Evolutionary conservation across 2,329 filamentous ascomycete genomes (phyloP), one percentile per base, ranked within the genome.

Genomic region (Didymella arachidicola): DNA sequence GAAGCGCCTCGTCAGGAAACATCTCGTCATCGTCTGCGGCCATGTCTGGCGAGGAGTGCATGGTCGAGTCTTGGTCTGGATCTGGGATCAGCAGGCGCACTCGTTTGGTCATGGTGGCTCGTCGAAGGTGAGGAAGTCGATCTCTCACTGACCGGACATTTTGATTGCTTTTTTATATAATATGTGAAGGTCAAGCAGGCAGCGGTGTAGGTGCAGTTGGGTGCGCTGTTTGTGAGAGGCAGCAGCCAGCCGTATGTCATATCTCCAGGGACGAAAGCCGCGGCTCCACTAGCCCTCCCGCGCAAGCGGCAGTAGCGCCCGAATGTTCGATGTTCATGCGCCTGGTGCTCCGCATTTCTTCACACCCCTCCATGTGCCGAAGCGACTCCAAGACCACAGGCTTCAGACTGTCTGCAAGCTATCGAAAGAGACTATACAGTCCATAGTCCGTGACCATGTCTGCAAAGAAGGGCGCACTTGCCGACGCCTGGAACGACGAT

Each of bases 401-500:
- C 18, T 22, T 19, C 10, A 48, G 22, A 39, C 16, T 16, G n/a
- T 41, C 43, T 19, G 16, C 44, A 49, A 49, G 29, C 44, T 44
- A 39, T 16, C 16, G 22, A 39, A n/a, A 41, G 16, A 38, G 30
- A 30, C 29, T 46, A 7, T 38, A 26, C 19, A 7, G 5, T n/a
- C 30, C 22, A 55, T 60, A 61, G 52, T 57, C 25, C 25, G 22
- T 30, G 38, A 25, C 12, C 41, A 72, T 73, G 71, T 57, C 70
- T 19, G 58, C 70, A 14, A 79, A 79, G 75, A 79, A 82, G 68
- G 64, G 67, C 46, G 77, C 77, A 22, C 77, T 89, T 19, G 72
- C 71, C 8, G 73, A 73, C 75, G 93, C 92, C 19, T 97, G 94
- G 94, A 92, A 94, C 64, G 89, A 96, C 69, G 91, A 97, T 72